phyloP scores from a whole-genome alignment of 768 basidiomycete genomes.

The Mrakia frigida region DNA sequence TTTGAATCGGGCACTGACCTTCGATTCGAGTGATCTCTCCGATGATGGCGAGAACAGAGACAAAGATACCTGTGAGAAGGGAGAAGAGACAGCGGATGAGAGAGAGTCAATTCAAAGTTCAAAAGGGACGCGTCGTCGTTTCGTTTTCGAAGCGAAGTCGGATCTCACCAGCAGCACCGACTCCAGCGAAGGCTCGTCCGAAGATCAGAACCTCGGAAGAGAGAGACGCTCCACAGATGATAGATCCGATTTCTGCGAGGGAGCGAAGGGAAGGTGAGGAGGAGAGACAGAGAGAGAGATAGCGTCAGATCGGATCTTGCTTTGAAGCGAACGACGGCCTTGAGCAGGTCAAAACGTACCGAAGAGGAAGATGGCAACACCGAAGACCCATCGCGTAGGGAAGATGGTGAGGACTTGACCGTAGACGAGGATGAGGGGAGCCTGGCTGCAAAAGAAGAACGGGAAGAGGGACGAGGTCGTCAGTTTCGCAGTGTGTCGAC shows the following conservation, averaged over 20 bases:
- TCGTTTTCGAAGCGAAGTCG: not conserved
- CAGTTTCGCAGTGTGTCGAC: no score
- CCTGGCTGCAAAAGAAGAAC: not conserved
- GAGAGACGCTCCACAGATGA: constrained; percentile 48
- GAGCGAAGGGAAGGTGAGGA: not conserved
- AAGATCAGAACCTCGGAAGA: constrained; percentile 13
- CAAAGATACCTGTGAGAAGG: constrained; percentile 36
- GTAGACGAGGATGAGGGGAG: constrained; percentile 28
- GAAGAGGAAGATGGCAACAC: constrained; percentile 42
- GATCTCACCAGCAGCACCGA: constrained; percentile 46
- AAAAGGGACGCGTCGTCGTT: no score
- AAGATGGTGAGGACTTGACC: constrained; percentile 43
- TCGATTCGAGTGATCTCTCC: constrained; percentile 37
- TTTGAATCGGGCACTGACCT: not conserved
- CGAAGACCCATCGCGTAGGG: constrained; percentile 43
- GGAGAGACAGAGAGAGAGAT: not conserved
- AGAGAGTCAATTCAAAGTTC: no score
- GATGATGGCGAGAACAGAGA: constrained; percentile 38
- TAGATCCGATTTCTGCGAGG: constrained; percentile 50
- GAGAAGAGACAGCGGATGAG: constrained; percentile 6
- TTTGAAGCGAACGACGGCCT: no score
- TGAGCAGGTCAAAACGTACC: no score
- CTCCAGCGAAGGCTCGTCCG: constrained; percentile 48
- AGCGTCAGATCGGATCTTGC: constrained; percentile 39
- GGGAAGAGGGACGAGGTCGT: no score